phyloP scores from a whole-genome alignment of 2,329 filamentous ascomycete species.

The Penicillium sp. region DNA sequence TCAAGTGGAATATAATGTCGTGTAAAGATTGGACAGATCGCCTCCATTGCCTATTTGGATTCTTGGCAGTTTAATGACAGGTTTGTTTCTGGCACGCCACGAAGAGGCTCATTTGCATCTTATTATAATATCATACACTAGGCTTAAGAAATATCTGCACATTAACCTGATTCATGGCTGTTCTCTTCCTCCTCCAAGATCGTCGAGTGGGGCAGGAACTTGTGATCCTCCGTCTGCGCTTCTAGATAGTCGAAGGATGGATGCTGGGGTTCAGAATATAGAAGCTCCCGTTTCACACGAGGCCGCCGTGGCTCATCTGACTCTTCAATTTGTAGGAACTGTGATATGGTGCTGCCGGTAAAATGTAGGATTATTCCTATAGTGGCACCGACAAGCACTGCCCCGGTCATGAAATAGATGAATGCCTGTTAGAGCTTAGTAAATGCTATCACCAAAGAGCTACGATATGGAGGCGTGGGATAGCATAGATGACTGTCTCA shows the following conservation, averaged over 20 bases:
- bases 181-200: constrained; percentile 38
- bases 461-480: not conserved
- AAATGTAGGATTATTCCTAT: constrained; percentile 62
- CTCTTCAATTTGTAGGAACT: constrained; percentile 40
- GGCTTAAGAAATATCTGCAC: not conserved
- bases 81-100: not conserved
- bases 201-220: constrained; percentile 23
- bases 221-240: constrained; percentile 11
- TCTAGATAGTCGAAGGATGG: constrained; percentile 19
- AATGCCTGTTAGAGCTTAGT: constrained; percentile 16
- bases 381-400: constrained; percentile 64
- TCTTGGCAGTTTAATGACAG: not conserved
- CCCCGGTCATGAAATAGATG: constrained; percentile 44
- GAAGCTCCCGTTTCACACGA: constrained; percentile 5
- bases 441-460: not conserved
- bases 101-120: not conserved
- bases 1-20: not conserved
- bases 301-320: constrained; percentile 13
- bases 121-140: not conserved
- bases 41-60: not conserved
- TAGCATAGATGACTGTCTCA: not conserved
- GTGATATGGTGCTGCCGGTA: constrained; percentile 56
- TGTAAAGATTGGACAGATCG: not conserved
- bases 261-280: constrained; percentile 1
- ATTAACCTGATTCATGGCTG: constrained; percentile 20